These are phyloP conservation scores for Macrotyloma uniflorum DNA, from an alignment of 306 rosid species.

Conservation along the genomic window DNA sequence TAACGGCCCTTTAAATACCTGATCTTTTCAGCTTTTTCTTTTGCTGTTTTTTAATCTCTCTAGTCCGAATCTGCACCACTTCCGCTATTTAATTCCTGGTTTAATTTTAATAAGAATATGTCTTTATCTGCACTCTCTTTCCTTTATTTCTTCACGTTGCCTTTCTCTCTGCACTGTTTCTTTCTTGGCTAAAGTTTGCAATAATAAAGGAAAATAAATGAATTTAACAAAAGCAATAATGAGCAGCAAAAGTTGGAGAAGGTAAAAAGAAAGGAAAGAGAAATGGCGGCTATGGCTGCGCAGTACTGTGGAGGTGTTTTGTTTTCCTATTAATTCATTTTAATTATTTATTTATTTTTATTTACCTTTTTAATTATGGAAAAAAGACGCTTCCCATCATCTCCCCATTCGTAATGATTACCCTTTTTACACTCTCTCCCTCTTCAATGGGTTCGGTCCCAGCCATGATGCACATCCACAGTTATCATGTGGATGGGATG, in stretches of 20 bases:
- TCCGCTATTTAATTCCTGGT: background rate
- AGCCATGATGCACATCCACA: constrained; percentile 33
- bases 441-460: background rate
- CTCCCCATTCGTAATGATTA: constrained; percentile 58
- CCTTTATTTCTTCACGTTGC: background rate
- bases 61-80: constrained; percentile 36
- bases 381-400: constrained; percentile 44
- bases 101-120: constrained; percentile 35
- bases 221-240: constrained; percentile 3
- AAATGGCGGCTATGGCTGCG: constrained; percentile 99
- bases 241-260: background rate
- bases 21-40: constrained; percentile 36
- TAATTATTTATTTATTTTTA: constrained; percentile 28
- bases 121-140: constrained; percentile 34
- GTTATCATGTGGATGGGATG: constrained; percentile 40
- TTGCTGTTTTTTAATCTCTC: background rate
- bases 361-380: background rate
- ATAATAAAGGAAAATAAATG: constrained; percentile 11
- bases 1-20: constrained; percentile 49
- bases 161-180: constrained; percentile 7
- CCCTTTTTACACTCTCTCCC: constrained; percentile 22
- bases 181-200: background rate
- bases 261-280: background rate
- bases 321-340: constrained; percentile 14
- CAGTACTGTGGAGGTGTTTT: constrained; percentile 37